phyloP scores from a whole-genome alignment of 129 eudicot genomes.

The carrot (Daucus carota) region DH1_v3.0 NC_030386.2:29286001-29286500 shows the following conservation, averaged over 20 bases:
- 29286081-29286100: constrained; percentile 67
- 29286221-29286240: constrained; percentile 54
- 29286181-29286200: neutral
- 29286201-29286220: constrained; percentile 27
- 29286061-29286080: constrained; percentile 47
- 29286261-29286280: constrained; percentile 54
- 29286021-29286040: constrained; percentile 42
- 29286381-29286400: neutral
- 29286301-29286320: constrained; percentile 43
- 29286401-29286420: too few relatives aligned
- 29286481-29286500: neutral
- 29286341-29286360: neutral
- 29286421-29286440: neutral
- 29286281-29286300: constrained; percentile 48
- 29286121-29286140: neutral
- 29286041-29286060: constrained; percentile 41
- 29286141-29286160: neutral
- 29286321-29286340: neutral
- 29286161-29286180: neutral
- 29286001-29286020: constrained; percentile 34
- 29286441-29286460: neutral
- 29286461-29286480: too few relatives aligned
- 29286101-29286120: constrained; percentile 25
- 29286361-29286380: neutral
- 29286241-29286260: constrained; percentile 58